These are phyloP conservation scores for Parachaetomium inaequale DNA, from an alignment of 495 filamentous ascomycete species.

Conservation along the genomic window DNA sequence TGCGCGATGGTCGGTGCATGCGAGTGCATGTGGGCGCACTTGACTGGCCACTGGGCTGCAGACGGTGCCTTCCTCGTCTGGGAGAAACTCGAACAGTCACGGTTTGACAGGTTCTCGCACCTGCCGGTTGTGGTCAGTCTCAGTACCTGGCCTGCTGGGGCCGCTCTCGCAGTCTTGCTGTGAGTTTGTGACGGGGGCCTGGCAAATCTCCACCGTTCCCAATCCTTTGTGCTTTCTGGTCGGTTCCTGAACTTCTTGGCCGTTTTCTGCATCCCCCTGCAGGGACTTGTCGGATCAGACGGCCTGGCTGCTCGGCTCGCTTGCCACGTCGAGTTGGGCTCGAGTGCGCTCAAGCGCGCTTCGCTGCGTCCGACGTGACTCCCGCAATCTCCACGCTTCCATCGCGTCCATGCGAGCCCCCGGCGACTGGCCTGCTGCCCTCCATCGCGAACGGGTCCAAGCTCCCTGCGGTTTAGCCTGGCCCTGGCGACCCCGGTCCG, in stretches of 20 bases:
- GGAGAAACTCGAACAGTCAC: too few species aligned
- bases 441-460: not conserved
- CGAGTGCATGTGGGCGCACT: slow-evolving; percentile 3
- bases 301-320: not conserved
- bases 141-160: too few species aligned
- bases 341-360: not conserved
- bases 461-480: not conserved
- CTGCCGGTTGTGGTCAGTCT: too few species aligned
- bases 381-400: slow-evolving; percentile 11
- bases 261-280: not conserved
- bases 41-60: slow-evolving; percentile 7
- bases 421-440: not conserved
- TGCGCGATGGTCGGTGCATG: not conserved
- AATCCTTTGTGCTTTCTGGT: not conserved
- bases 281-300: slow-evolving; percentile 6
- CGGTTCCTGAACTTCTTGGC: not conserved
- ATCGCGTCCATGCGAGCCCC: not conserved
- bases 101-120: not conserved
- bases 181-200: too few species aligned
- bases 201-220: not conserved
- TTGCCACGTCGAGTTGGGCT: not conserved
- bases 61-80: not conserved
- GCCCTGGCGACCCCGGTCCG: not conserved
- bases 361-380: not conserved
- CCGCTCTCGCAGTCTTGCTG: too few species aligned